Percentiles rank a stretch among this genome's conserved stretches.
phyloP scores from a whole-genome alignment of 495 filamentous ascomycete species.

The Lophiotrema nucula region DNA sequence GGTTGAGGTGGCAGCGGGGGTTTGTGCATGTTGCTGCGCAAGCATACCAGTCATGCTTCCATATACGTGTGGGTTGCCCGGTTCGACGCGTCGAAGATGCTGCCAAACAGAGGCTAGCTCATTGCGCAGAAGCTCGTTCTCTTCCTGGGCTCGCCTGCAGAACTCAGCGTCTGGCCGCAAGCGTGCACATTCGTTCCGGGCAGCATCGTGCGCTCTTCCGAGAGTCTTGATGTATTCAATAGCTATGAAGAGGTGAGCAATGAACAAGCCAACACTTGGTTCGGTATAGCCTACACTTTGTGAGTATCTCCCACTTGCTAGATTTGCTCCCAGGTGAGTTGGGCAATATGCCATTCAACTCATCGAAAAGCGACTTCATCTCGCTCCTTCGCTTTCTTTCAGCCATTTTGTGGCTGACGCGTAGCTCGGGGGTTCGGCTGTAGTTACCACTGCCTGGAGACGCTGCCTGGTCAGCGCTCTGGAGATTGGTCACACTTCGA shows the following conservation, averaged over 20 bases:
- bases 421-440: constrained; percentile 90
- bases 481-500: constrained; percentile 37
- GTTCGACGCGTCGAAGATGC: constrained; percentile 33
- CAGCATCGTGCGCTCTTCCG: constrained; percentile 12
- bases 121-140: constrained; percentile 29
- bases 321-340: constrained; percentile 87
- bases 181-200: constrained; percentile 24
- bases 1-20: constrained; percentile 8
- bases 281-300: constrained; percentile 66
- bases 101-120: constrained; percentile 34
- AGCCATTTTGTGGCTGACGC: constrained; percentile 92
- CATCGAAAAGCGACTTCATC: constrained; percentile 97
- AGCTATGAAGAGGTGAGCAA: constrained; percentile 24
- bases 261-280: background rate
- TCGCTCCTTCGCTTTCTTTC: constrained; percentile 94
- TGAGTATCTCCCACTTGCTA: constrained; percentile 99
- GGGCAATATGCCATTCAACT: constrained; percentile 76
- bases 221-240: constrained; percentile 37
- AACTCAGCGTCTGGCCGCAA: constrained; percentile 32
- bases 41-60: constrained; percentile 30
- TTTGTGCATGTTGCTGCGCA: constrained; percentile 25
- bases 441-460: constrained; percentile 53
- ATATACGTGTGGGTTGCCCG: constrained; percentile 31
- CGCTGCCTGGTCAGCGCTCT: constrained; percentile 32
- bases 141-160: constrained; percentile 27